Conservation (phyloP, 495 filamentous ascomycete genomes). For the Aspergillus baeticus region DNA sequence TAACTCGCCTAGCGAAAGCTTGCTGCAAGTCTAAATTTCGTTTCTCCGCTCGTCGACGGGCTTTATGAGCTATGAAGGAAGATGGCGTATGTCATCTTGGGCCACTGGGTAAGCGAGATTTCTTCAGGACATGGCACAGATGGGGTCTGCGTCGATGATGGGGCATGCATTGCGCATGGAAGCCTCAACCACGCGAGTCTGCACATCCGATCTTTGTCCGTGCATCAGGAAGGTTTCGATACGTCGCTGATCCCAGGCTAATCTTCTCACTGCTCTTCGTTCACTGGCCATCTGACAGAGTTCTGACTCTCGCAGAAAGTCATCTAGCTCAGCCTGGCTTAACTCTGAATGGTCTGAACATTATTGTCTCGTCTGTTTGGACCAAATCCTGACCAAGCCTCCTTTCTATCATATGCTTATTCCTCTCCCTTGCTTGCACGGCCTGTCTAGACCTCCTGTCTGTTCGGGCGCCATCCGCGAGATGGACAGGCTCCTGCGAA, state of each 20-base stretch:
- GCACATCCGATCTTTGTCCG: background rate
- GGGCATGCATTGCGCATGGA: slow-evolving; percentile 1
- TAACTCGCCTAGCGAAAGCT: too few relatives aligned
- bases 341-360: too few relatives aligned
- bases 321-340: too few relatives aligned
- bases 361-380: background rate
- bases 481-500: slow-evolving; percentile 15
- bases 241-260: slow-evolving; percentile 6
- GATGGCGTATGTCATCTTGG: background rate
- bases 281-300: background rate
- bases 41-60: too few relatives aligned
- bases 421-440: slow-evolving; percentile 24
- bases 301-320: too few relatives aligned
- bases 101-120: background rate
- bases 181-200: slow-evolving; percentile 1
- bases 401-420: slow-evolving; percentile 19
- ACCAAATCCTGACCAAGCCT: slow-evolving; percentile 9
- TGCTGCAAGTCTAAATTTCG: too few relatives aligned
- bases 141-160: background rate
- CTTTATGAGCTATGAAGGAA: too few relatives aligned
- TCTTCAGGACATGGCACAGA: background rate
- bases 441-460: slow-evolving; percentile 21
- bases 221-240: slow-evolving; percentile 10
- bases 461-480: slow-evolving; percentile 23
- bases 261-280: background rate